Percentiles rank a stretch among this genome's conserved stretches.
Conservation (phyloP, 192 early-diverging fungal species). For the Coemansia sp. region DNA sequence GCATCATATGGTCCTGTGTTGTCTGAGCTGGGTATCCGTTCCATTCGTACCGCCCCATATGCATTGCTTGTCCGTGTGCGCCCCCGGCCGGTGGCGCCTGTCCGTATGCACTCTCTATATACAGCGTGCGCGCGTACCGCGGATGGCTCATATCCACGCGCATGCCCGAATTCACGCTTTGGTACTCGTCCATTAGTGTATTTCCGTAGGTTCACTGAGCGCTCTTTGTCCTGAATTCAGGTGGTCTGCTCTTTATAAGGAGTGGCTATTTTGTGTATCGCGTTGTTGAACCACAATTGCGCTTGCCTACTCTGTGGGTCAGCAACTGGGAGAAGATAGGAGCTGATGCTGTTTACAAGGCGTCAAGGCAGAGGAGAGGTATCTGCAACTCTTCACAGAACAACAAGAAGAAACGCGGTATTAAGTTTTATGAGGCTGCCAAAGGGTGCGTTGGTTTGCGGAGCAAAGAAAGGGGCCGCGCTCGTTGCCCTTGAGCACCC, state of each 20-base stretch:
- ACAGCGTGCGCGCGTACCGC: conserved; percentile 23
- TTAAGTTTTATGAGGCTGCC: neutral
- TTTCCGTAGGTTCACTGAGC: neutral
- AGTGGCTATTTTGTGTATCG: neutral
- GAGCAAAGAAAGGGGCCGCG: neutral
- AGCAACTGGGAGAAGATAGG: neutral
- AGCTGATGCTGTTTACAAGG: neutral
- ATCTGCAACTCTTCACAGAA: neutral
- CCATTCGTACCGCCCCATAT: conserved; percentile 41
- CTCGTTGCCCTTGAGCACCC: neutral
- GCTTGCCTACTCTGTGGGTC: neutral
- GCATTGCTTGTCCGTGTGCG: conserved; percentile 10
- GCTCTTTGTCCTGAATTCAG: neutral
- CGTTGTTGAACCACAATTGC: neutral
- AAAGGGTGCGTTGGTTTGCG: neutral
- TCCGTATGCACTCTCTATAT: conserved; percentile 12
- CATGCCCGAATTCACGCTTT: conserved; percentile 19
- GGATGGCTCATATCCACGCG: conserved; percentile 17
- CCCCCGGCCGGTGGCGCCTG: conserved; percentile 10
- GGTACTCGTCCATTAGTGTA: conserved; percentile 32
- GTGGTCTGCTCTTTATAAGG: neutral
- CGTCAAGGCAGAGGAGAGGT: neutral
- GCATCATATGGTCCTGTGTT: conserved; percentile 8
- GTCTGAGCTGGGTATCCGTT: conserved; percentile 25
- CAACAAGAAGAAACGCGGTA: neutral